Evolutionary conservation across 2,329 filamentous ascomycete species (phyloP).

Genomic region (Colletotrichum magnum): DNA sequence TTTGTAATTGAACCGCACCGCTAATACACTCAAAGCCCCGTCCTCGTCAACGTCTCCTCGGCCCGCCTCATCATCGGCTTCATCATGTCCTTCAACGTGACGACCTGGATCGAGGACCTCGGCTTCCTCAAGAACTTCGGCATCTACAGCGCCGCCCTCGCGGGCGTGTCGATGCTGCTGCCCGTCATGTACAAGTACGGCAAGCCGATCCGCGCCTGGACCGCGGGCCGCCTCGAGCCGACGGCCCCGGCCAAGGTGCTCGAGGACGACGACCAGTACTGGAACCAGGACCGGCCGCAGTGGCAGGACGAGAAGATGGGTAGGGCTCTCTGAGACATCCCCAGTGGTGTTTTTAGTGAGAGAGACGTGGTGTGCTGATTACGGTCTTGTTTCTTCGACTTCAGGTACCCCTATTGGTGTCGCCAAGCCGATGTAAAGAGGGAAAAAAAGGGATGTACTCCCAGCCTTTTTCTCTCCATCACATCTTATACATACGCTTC

Average conservation of each 20-base stretch:
- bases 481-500: background rate
- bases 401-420: constrained; percentile 26
- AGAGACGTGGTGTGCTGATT: constrained; percentile 9
- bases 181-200: constrained; percentile 47
- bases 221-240: constrained; percentile 39
- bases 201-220: constrained; percentile 42
- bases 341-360: background rate
- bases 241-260: constrained; percentile 23
- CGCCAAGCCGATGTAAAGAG: constrained; percentile 23
- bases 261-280: constrained; percentile 41
- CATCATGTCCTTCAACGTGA: constrained; percentile 48
- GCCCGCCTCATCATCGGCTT: constrained; percentile 50
- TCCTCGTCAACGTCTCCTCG: constrained; percentile 52
- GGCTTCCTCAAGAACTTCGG: constrained; percentile 49
- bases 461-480: background rate
- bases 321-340: constrained; percentile 19
- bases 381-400: background rate
- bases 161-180: constrained; percentile 48
- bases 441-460: background rate
- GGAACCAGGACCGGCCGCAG: constrained; percentile 37
- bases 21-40: constrained; percentile 44
- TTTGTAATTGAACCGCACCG: background rate
- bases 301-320: constrained; percentile 40
- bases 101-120: constrained; percentile 46
- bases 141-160: constrained; percentile 51